These are phyloP conservation scores for Boletus mariae DNA, from an alignment of 1,284 basidiomycete species.

Conservation along the genomic window DNA sequence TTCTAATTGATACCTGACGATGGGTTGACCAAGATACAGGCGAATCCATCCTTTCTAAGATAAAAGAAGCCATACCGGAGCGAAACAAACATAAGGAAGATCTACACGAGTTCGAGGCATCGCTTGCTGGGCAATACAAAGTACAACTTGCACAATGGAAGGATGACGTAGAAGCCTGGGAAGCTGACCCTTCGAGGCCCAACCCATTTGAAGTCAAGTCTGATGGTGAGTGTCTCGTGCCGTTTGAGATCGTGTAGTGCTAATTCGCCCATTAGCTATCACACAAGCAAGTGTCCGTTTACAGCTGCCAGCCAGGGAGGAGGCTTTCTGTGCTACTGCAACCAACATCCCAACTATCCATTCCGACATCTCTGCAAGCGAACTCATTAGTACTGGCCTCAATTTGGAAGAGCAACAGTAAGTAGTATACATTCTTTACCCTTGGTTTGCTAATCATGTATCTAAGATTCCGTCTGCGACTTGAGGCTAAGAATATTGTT, in stretches of 20 bases:
- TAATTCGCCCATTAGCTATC: no score
- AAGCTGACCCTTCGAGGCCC: neutral
- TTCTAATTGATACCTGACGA: no score
- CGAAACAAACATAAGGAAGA: neutral
- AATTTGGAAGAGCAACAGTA: neutral
- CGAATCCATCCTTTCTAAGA: neutral
- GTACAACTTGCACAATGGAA: neutral
- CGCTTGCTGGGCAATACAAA: neutral
- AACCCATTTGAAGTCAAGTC: neutral
- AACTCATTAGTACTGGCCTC: neutral
- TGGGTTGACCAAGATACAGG: no score
- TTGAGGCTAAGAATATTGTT: neutral
- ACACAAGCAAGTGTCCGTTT: no score
- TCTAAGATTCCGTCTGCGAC: neutral
- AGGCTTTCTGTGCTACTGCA: no score
- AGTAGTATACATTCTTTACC: neutral
- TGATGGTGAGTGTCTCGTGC: no score
- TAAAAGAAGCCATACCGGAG: neutral
- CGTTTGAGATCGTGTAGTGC: no score
- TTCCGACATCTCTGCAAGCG: neutral
- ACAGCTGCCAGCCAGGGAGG: no score
- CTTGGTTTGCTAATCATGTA: neutral
- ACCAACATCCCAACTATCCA: neutral
- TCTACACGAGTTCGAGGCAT: neutral
- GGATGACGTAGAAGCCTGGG: neutral